These are phyloP conservation scores for Pulicaria dysenterica DNA, from an alignment of 129 eudicot genomes.

Conservation along the genomic window DNA sequence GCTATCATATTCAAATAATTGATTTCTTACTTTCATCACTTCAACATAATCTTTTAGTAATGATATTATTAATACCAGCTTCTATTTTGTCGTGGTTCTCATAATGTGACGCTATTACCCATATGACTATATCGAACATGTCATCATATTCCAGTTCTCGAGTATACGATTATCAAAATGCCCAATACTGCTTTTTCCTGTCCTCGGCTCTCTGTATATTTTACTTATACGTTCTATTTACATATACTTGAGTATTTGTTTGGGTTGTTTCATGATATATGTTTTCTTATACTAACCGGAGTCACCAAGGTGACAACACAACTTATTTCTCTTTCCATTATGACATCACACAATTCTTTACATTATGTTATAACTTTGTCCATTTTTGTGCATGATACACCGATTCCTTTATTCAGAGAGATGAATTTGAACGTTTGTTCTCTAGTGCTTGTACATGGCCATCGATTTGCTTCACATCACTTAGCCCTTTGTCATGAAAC, in stretches of 20 bases:
- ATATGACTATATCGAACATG: constrained; percentile 1
- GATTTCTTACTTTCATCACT: not conserved
- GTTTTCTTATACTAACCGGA: not conserved
- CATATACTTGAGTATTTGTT: not conserved
- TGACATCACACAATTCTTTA: not conserved
- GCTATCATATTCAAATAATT: not conserved
- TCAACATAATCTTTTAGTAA: constrained; percentile 1
- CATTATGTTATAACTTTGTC: not conserved
- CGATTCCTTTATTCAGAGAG: not conserved
- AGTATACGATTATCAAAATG: constrained; percentile 2
- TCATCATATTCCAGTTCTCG: not conserved
- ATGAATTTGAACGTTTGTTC: not conserved
- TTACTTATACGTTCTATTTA: not conserved
- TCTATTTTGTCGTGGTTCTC: not conserved
- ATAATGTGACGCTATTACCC: not conserved
- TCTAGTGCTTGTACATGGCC: not conserved
- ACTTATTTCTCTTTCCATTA: not conserved
- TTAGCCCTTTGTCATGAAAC: not conserved
- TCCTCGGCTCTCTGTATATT: not conserved
- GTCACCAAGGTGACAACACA: not conserved
- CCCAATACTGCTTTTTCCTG: not conserved
- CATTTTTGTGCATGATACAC: not conserved
- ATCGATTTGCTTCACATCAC: not conserved
- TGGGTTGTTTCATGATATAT: not conserved
- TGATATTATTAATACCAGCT: not conserved